Evolutionary conservation across 2,329 filamentous ascomycete species (phyloP).

Genomic region (Elsinoe fawcettii): DNA sequence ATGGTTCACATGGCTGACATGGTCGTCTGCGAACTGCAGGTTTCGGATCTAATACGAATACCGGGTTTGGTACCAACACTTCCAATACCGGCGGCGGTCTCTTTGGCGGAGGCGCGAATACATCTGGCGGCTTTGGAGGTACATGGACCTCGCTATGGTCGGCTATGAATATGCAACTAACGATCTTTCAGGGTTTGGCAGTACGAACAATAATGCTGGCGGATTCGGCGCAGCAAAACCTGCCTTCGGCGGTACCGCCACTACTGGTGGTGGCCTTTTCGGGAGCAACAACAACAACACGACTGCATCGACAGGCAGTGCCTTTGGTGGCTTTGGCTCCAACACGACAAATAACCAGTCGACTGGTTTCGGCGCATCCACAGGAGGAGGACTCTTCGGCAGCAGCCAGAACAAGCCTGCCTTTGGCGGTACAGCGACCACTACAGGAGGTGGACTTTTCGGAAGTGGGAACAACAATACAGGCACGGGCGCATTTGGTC

Average conservation of each 20-base stretch:
- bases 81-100: constrained; percentile 25
- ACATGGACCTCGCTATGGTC: not conserved
- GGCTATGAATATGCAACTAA: not conserved
- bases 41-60: constrained; percentile 20
- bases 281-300: constrained; percentile 19
- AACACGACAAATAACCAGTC: constrained; percentile 20
- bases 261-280: constrained; percentile 26
- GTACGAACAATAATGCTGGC: constrained; percentile 18
- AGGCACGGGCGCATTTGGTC: constrained; percentile 39
- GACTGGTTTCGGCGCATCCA: constrained; percentile 19
- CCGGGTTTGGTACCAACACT: constrained; percentile 21
- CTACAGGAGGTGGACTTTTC: constrained; percentile 33
- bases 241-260: constrained; percentile 24
- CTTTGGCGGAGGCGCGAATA: constrained; percentile 33
- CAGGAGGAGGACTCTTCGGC: constrained; percentile 26
- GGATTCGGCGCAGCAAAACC: constrained; percentile 21
- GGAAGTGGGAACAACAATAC: constrained; percentile 33
- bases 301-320: constrained; percentile 19
- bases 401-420: constrained; percentile 39
- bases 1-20: not conserved
- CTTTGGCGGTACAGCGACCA: constrained; percentile 43
- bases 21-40: constrained; percentile 15
- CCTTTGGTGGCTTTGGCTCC: constrained; percentile 23
- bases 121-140: constrained; percentile 21
- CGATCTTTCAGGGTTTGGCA: constrained; percentile 19